Percentiles rank a stretch among this genome's conserved stretches.
Evolutionary conservation across 345 rosid genomes (phyloP).

Genomic region (Gossypium herbaceum): DNA sequence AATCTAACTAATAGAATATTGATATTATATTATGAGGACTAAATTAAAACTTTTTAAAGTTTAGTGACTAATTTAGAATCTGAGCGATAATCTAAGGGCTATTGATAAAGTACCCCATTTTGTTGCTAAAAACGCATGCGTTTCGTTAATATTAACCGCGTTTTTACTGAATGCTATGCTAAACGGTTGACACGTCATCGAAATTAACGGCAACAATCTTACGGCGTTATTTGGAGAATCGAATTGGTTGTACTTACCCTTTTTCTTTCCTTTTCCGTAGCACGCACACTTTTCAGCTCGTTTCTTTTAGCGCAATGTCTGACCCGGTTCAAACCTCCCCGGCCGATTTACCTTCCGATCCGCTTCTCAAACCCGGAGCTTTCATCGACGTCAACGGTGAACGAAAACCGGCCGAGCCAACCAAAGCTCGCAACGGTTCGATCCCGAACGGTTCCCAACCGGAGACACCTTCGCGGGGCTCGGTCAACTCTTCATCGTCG

Average conservation of each 20-base stretch:
- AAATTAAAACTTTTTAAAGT: no score
- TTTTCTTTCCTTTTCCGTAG: no score
- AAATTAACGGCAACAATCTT: neutral
- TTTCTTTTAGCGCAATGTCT: neutral
- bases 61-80: no score
- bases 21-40: no score
- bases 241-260: neutral
- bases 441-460: conserved; percentile 22
- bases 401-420: conserved; percentile 7
- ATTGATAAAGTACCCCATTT: no score
- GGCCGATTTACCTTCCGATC: conserved; percentile 24
- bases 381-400: conserved; percentile 35
- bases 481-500: conserved; percentile 2
- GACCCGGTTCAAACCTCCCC: neutral
- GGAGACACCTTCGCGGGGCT: neutral
- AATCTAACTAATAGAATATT: no score
- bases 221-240: neutral
- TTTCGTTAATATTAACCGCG: neutral
- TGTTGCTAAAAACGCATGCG: neutral
- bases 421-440: conserved; percentile 2
- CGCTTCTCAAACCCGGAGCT: conserved; percentile 43
- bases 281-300: neutral
- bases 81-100: no score
- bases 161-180: neutral
- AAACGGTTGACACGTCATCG: neutral